Evolutionary conservation across 1,284 basidiomycete species (phyloP).

Genomic region (Naganishia sp.): DNA sequence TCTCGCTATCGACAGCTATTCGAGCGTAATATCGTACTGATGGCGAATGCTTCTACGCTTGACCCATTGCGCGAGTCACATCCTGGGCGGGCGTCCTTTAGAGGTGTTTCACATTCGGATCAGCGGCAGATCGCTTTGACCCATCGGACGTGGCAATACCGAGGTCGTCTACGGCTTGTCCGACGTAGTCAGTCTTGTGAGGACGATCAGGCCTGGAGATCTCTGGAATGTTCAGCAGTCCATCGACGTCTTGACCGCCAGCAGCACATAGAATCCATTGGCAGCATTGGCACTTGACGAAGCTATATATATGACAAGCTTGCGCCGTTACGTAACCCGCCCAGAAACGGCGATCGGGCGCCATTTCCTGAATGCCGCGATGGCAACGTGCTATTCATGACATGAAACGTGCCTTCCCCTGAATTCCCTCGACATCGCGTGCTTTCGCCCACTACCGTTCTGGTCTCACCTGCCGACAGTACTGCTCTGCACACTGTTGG

Average conservation of each 20-base stretch:
- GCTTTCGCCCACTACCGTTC: background rate
- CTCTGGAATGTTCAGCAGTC: background rate
- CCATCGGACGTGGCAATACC: too few relatives aligned
- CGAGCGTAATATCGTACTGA: background rate
- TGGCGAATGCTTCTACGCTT: background rate
- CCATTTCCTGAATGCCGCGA: background rate
- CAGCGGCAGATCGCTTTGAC: background rate
- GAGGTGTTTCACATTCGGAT: background rate
- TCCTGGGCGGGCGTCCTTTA: background rate
- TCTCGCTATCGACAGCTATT: too few relatives aligned
- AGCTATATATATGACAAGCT: background rate
- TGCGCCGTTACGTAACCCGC: background rate
- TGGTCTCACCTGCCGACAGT: background rate
- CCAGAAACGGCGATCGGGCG: slow-evolving; percentile 6
- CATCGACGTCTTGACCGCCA: background rate
- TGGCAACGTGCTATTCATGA: background rate
- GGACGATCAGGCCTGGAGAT: too few relatives aligned
- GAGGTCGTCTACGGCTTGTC: too few relatives aligned
- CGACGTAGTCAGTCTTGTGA: too few relatives aligned
- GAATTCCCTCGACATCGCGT: background rate
- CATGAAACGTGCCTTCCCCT: slow-evolving; percentile 6
- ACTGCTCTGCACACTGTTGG: slow-evolving; percentile 4
- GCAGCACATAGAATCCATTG: background rate
- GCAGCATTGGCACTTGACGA: background rate
- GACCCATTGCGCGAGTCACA: background rate